These are phyloP conservation scores for Pseudofabraea citricarpa DNA, from an alignment of 2,329 filamentous ascomycete genomes.

Conservation along the genomic window DNA sequence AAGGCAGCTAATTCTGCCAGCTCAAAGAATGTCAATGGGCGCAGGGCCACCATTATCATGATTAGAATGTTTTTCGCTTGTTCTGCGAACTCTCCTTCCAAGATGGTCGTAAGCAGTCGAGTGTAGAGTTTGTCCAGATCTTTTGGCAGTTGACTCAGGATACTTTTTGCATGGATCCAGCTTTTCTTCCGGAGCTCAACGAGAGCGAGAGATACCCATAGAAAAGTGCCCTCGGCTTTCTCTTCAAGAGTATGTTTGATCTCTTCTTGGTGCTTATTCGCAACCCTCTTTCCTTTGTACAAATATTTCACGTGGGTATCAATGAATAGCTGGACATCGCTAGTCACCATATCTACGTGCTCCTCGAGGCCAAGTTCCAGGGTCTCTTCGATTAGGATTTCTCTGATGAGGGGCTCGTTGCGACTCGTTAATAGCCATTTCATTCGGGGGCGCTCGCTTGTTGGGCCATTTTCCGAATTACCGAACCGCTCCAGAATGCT, in stretches of 20 bases:
- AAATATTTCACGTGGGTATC: constrained; percentile 8
- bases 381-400: constrained; percentile 3
- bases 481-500: too few species aligned
- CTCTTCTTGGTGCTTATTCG: background rate
- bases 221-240: constrained; percentile 23
- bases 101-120: constrained; percentile 18
- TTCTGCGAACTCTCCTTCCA: background rate
- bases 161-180: background rate
- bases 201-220: constrained; percentile 19
- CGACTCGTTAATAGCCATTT: constrained; percentile 1
- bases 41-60: background rate
- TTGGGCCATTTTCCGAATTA: background rate
- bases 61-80: background rate
- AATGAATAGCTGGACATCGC: constrained; percentile 22
- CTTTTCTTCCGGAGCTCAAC: constrained; percentile 6
- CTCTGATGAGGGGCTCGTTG: constrained; percentile 1
- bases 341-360: constrained; percentile 11
- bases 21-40: background rate
- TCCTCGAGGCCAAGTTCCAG: constrained; percentile 15
- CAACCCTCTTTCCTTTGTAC: constrained; percentile 7
- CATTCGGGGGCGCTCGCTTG: background rate
- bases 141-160: background rate
- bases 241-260: constrained; percentile 2
- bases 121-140: constrained; percentile 13
- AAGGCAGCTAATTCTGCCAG: background rate